Conservation (phyloP, 371 early-diverging fungal species). For the Parasitella parasitica region DNA sequence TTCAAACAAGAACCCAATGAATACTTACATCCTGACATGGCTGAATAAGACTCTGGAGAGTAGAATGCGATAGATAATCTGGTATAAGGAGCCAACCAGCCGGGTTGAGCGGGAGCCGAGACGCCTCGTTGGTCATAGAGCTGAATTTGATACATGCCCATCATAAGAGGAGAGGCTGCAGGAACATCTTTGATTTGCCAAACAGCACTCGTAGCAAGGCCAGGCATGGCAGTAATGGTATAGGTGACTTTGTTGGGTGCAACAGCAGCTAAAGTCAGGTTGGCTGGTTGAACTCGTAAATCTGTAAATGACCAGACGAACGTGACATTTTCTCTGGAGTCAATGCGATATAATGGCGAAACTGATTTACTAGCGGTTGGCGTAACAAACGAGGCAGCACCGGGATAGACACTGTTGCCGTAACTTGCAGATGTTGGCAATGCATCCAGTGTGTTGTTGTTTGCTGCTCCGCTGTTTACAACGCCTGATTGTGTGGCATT, state of each 20-base stretch:
- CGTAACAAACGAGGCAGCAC: constrained; percentile 33
- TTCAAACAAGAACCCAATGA: not conserved
- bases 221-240: constrained; percentile 39
- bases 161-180: constrained; percentile 42
- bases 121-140: constrained; percentile 51
- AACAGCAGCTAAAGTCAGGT: constrained; percentile 48
- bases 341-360: constrained; percentile 43
- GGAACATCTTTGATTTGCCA: constrained; percentile 46
- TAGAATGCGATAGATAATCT: constrained; percentile 46
- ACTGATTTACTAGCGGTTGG: constrained; percentile 46
- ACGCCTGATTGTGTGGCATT: not conserved
- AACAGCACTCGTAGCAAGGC: constrained; percentile 41
- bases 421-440: constrained; percentile 44
- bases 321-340: constrained; percentile 45
- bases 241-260: constrained; percentile 39
- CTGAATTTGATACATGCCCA: constrained; percentile 45
- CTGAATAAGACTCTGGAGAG: constrained; percentile 32
- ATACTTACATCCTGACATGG: constrained; percentile 29
- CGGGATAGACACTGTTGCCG: constrained; percentile 39
- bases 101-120: constrained; percentile 31
- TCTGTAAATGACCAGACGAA: constrained; percentile 44
- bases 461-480: constrained; percentile 1
- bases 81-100: constrained; percentile 39
- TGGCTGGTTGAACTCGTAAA: constrained; percentile 39
- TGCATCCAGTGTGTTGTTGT: constrained; percentile 21